Percentiles rank a stretch among this genome's conserved stretches.
phyloP scores from a whole-genome alignment of 306 rosid species.

The Vigna reflexopilosa region DNA sequence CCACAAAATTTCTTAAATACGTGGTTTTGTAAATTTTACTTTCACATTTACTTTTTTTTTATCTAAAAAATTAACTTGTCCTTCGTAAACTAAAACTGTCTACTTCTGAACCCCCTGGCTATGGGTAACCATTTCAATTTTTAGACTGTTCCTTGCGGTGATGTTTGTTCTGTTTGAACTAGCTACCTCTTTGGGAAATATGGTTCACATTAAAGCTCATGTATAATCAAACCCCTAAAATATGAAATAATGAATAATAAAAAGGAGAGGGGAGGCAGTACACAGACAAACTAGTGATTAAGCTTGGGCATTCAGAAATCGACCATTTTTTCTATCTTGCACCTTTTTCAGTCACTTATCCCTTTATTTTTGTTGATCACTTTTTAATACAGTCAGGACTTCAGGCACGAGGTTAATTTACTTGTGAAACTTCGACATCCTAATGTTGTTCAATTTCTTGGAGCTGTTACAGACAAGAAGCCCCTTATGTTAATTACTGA shows the following conservation, averaged over 20 bases:
- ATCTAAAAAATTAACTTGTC: not conserved
- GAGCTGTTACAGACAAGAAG: conserved; percentile 91
- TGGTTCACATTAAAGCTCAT: not conserved
- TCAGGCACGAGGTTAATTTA: conserved; percentile 89
- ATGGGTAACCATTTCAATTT: conserved; percentile 9
- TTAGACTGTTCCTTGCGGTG: conserved; percentile 2
- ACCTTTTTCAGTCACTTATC: conserved; percentile 32
- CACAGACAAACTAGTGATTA: conserved; percentile 10
- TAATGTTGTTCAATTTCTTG: conserved; percentile 93
- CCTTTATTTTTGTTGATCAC: conserved; percentile 9
- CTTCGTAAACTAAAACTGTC: not conserved
- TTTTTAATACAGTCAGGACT: conserved; percentile 74
- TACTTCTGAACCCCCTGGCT: not conserved
- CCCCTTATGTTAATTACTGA: conserved; percentile 92
- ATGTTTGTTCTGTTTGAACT: conserved; percentile 26
- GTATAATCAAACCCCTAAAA: not conserved
- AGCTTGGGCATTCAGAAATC: conserved; percentile 7
- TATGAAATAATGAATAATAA: conserved; percentile 16
- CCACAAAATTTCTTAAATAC: not conserved
- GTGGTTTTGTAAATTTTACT: not conserved
- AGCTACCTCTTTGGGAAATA: not conserved
- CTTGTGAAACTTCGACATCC: conserved; percentile 98
- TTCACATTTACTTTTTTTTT: not conserved
- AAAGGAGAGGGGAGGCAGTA: not conserved
- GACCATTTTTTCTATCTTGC: conserved; percentile 15